Evolutionary conservation across 768 basidiomycete species (phyloP), one percentile per base, ranked within the genome.

Genomic region (Lentinula lateritia): DNA sequence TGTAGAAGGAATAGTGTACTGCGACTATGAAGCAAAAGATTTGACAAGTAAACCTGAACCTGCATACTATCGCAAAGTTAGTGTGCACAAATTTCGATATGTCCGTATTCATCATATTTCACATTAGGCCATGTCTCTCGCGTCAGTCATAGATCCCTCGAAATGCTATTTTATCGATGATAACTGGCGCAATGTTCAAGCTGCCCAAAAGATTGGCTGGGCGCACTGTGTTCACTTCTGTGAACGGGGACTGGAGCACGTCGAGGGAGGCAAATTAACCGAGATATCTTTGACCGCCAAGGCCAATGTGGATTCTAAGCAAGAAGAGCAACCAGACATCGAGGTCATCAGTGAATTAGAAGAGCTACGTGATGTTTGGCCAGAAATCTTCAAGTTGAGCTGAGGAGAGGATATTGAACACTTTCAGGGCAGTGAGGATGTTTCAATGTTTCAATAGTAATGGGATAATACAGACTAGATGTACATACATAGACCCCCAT

Each of bases 131-230:
- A 78, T 93, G 78, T 72, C 72, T 58, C 74, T 78, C 62, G 90
- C 89, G 5, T 74, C 77, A 5, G 69, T 90, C 13, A 74, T 75
- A 0, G 88, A 93, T 73, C 83, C 87, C 1, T 78, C 82, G 10
- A 89, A 84, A 68, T 91, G 87, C 65, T 85, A 86, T 64, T 94
- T 94, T 68, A 72, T 94, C 34, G 92, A 94, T 66, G 92, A 94
- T 70, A 93, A 81, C 66, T 75, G 83, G 67, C 69, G 72, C 20
- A 93, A 94, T 65, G 82, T 93, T 20, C 74, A 83, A 60, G 84
- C 85, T 15, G 92, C 92, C 7, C 78, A 77, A 59, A 72, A 73
- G 16, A 71, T 87, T 10, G 87, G 87, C 2, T 94, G 92, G 92
- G 83, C 78, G 0, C 81, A 82, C 61, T 88, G 88, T 50, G 89